Evolutionary conservation across 805 yeast species (phyloP), one percentile per base, ranked within the genome.

Genomic region (Saccharomycopsis oosterbeekiorum): DNA sequence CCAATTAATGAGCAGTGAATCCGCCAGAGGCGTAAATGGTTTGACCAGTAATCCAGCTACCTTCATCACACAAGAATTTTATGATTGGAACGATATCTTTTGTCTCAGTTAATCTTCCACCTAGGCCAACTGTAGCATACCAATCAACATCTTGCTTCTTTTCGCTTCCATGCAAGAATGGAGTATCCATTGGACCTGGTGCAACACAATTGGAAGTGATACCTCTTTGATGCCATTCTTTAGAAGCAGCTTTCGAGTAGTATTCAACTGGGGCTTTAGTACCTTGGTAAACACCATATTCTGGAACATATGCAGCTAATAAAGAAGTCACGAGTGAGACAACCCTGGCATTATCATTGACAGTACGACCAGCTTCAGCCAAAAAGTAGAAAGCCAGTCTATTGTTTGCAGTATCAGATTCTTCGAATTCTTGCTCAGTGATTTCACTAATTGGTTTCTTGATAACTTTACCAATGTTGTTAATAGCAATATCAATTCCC

Each of bases 41-140:
- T 72, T 85, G 90, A 58, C 89, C 89, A 56, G 83, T 83, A 69
- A 84, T 79, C 88, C 89, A 85, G 67, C 76, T 77, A 62, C 89
- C 89, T 64, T 83, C 86, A 58, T 84, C 79, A 41, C 77, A 85
- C 70, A 84, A 75, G 70, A 84, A 83, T 64, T 79, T 72, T 62
- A 84, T 70, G 59, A 83, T 80, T 64, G 89, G 89, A 60, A 81
- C 86, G 68, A 85, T 84, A 67, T 85, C 89, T 53, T 73, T 73
- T 60, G 79, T 74, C 67, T 82, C 77, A 21, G 89, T 84, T 63
- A 85, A 75, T 72, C 85, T 76, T 55, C 76, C 73, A 47, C 74
- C 74, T 58, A 78, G 64, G 15, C 80, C 80, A 64, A 73, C 77
- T n/a, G 82, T 72, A 72, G 83, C 84, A 74, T 78, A 82, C 69